Evolutionary conservation across 78 protist species (phyloP), one percentile per base, ranked within the genome.

Genomic region (Dictyostelium intermedium): DNA sequence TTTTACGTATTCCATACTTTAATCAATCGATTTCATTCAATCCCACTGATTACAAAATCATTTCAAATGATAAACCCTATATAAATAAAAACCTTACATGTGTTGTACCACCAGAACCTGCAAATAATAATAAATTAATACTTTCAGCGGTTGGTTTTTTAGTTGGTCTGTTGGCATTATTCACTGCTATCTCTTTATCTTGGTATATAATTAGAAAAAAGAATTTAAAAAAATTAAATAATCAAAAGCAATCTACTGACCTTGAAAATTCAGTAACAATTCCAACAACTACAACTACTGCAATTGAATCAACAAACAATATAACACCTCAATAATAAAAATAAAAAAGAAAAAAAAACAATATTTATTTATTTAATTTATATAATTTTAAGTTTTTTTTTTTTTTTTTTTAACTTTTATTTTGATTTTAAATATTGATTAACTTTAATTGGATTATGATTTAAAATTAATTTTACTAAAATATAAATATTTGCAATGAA

Each of bases 401-500:
- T 9, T 45, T 8, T 45, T 10, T 45, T 70, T 27, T 73, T 73
- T 37, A 35, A 35, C 20, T 25, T 77, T 41, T 76, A 43, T 77
- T 77, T 35, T 66, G 35, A 77, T 77, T 77, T 77, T 77, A 43
- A 10, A 77, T 32, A 72, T 34, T 14, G 47, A 18, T 34, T 72
- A 76, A 37, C 34, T 37, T 23, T 27, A 14, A 41, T 10, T 20
- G 91, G 87, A 27, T 94, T 82, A 76, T 94, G 96, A 30, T 94
- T 74, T 53, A 78, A 23, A 32, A 95, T 85, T 43, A 95, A 84
- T 60, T 74, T 56, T 2, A 41, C 72, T 32, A 95, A 70, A 35
- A 96, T 92, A 37, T 73, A 82, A 35, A 96, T 95, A 43, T 96
- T 96, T 35, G 84, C 94, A 6, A 23, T 7, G 10, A 96, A 96